These are phyloP conservation scores for Toxoplasma gondii DNA, from an alignment of 169 alveolate species.

Conservation along the genomic window DNA sequence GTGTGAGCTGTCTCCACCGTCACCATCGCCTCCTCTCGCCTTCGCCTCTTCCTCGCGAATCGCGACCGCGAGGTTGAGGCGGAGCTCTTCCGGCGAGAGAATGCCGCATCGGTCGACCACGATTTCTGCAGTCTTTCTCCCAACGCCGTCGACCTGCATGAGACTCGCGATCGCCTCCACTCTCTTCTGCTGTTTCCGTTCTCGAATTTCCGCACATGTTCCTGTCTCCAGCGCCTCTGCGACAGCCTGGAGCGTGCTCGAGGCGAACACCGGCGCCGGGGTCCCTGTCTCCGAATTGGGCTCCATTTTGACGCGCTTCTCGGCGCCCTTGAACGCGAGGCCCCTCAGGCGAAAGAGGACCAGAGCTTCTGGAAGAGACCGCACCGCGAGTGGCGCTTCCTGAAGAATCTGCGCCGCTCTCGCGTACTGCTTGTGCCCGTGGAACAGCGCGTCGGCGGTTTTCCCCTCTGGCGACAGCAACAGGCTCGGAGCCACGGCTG, in stretches of 20 bases:
- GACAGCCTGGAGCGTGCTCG: slow-evolving; percentile 26
- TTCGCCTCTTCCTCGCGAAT: not conserved
- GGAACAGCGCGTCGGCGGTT: not conserved
- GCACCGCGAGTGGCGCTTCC: not conserved
- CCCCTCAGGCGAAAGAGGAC: not conserved
- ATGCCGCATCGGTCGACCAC: not conserved
- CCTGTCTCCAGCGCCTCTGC: not conserved
- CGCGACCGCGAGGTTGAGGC: not conserved
- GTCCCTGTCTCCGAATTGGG: not conserved
- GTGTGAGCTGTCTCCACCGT: not conserved
- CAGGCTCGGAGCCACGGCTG: not conserved
- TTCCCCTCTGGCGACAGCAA: not conserved
- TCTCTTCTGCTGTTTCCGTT: not conserved
- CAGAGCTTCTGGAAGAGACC: slow-evolving; percentile 17
- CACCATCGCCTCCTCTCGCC: not conserved
- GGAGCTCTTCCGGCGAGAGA: not conserved
- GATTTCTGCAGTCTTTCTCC: not conserved
- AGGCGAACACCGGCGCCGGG: not conserved
- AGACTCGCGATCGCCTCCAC: not conserved
- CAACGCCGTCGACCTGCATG: not conserved
- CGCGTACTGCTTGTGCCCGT: not conserved
- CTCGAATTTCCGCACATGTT: not conserved
- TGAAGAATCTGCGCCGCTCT: not conserved
- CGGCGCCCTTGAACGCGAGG: not conserved
- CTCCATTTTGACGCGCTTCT: not conserved